Percentiles rank a stretch among this genome's conserved stretches.
These are phyloP conservation scores for Cadophora luteo-olivacea DNA, from an alignment of 2,329 filamentous ascomycete genomes.

Conservation along the genomic window DNA sequence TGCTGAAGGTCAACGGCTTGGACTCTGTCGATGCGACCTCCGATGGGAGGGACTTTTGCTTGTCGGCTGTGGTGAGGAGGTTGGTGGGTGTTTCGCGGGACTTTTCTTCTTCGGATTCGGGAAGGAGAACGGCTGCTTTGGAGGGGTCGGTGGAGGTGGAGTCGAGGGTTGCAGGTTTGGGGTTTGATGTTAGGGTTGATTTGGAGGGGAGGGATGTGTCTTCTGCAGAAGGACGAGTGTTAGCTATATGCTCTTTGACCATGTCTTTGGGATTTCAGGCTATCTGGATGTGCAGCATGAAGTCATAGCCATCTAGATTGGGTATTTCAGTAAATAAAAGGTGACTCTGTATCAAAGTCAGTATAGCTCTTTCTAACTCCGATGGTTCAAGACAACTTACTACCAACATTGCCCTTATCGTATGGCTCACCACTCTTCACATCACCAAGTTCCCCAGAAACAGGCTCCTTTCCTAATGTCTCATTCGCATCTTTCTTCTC, in stretches of 20 bases:
- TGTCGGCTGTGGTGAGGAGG: background rate
- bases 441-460: slow-evolving; percentile 73
- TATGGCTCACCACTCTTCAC: slow-evolving; percentile 75
- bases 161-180: slow-evolving; percentile 1
- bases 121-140: slow-evolving; percentile 10
- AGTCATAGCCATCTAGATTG: background rate
- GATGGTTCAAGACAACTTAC: slow-evolving; percentile 2
- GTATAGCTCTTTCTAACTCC: background rate
- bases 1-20: background rate
- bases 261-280: too few relatives aligned
- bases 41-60: background rate
- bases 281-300: background rate
- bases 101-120: background rate
- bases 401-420: slow-evolving; percentile 77
- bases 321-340: background rate
- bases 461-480: slow-evolving; percentile 63
- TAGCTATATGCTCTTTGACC: background rate
- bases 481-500: slow-evolving; percentile 26
- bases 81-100: background rate
- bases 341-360: background rate
- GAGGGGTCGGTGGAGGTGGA: background rate
- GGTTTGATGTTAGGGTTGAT: slow-evolving; percentile 8
- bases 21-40: background rate
- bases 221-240: background rate
- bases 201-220: background rate